Evolutionary conservation across 2,329 filamentous ascomycete species (phyloP).

Genomic region (Colletotrichum cordylinicola): DNA sequence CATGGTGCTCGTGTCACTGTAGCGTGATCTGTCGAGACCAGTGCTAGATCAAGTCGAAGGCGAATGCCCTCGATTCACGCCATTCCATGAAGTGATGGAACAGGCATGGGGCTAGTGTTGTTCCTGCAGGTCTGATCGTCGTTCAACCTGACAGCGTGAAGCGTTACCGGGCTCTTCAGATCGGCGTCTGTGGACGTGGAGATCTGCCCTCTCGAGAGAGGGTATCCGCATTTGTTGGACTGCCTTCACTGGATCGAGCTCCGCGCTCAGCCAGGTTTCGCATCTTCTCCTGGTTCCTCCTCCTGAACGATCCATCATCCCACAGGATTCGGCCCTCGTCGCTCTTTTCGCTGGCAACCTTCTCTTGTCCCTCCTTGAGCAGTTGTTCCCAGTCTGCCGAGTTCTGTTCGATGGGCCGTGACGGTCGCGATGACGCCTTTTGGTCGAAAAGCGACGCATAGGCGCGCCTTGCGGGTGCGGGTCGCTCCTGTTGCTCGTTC

Average conservation of each 20-base stretch:
- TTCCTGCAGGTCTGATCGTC: background rate
- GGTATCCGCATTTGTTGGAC: background rate
- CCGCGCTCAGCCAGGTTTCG: background rate
- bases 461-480: background rate
- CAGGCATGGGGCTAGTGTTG: background rate
- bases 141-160: background rate
- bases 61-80: background rate
- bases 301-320: background rate
- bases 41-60: background rate
- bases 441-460: background rate
- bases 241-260: background rate
- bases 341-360: background rate
- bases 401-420: background rate
- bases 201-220: background rate
- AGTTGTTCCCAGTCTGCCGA: background rate
- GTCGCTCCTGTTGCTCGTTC: background rate
- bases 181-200: background rate
- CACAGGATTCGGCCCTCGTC: background rate
- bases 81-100: background rate
- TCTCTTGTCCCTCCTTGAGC: background rate
- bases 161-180: background rate
- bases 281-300: background rate
- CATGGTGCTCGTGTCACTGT: background rate
- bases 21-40: background rate
- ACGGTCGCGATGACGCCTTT: background rate